These are phyloP conservation scores for Candida ficus DNA, from an alignment of 805 yeast species.

Conservation along the genomic window DNA sequence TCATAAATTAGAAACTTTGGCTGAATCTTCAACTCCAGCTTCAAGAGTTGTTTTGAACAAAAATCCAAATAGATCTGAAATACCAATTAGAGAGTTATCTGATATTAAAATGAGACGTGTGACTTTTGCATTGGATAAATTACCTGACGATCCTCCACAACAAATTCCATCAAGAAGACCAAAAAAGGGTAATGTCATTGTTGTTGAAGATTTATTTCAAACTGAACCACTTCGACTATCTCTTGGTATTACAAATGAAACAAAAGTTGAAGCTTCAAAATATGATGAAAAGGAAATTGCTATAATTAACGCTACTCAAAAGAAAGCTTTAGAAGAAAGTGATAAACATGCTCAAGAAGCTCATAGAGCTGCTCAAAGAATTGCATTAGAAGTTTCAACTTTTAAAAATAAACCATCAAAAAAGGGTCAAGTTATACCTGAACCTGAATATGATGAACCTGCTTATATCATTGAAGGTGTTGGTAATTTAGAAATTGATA, in stretches of 20 bases:
- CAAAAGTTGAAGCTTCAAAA: conserved; percentile 22
- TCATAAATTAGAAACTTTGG: conserved; percentile 6
- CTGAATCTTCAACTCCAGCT: background rate
- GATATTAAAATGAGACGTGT: conserved; percentile 52
- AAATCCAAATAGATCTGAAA: conserved; percentile 35
- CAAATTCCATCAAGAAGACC: conserved; percentile 89
- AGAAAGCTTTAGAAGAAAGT: conserved; percentile 50
- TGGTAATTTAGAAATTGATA: conserved; percentile 52
- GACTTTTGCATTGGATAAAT: conserved; percentile 69
- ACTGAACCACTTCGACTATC: conserved; percentile 55
- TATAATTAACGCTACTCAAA: conserved; percentile 56
- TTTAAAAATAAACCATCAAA: conserved; percentile 28
- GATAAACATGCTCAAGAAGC: conserved; percentile 75
- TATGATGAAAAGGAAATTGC: conserved; percentile 39
- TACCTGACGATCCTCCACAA: conserved; percentile 83
- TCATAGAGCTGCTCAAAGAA: conserved; percentile 61
- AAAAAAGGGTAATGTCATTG: conserved; percentile 66
- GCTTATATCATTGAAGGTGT: conserved; percentile 16
- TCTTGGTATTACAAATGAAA: conserved; percentile 57
- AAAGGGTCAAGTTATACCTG: conserved; percentile 13
- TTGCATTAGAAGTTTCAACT: conserved; percentile 58
- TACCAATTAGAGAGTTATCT: conserved; percentile 28
- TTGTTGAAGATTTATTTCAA: conserved; percentile 62
- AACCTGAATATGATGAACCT: conserved; percentile 17
- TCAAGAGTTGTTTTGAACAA: conserved; percentile 38